Percentiles rank a stretch among this genome's conserved stretches.
phyloP scores from a whole-genome alignment of 176 grass and related monocot species.

The Ensete glaucum region DNA sequence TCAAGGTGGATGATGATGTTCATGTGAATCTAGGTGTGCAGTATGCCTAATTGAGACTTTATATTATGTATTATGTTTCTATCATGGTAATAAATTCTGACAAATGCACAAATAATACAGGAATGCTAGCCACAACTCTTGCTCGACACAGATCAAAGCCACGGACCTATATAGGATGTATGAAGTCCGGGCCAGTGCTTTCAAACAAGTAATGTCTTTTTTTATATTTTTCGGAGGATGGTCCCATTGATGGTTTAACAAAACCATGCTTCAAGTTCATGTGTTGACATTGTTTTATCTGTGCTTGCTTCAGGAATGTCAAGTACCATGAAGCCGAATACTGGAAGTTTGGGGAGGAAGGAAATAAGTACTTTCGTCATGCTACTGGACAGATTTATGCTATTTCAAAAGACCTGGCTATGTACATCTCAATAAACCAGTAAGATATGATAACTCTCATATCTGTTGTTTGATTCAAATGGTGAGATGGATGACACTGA shows the following conservation, averaged over 20 bases:
- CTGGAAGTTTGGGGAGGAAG: slow-evolving; percentile 68
- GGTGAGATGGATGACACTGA: neutral
- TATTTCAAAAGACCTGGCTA: slow-evolving; percentile 62
- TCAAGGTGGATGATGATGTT: slow-evolving; percentile 68
- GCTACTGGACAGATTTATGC: slow-evolving; percentile 69
- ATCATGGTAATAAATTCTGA: neutral
- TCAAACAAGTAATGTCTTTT: slow-evolving; percentile 36
- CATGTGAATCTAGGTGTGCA: slow-evolving; percentile 65
- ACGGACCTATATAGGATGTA: slow-evolving; percentile 63
- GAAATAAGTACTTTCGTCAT: slow-evolving; percentile 79
- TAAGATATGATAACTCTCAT: slow-evolving; percentile 24
- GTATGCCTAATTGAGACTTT: neutral
- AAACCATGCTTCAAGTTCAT: slow-evolving; percentile 3
- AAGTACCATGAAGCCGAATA: slow-evolving; percentile 69
- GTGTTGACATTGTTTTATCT: slow-evolving; percentile 20
- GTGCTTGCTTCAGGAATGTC: slow-evolving; percentile 35
- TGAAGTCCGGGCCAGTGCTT: slow-evolving; percentile 72
- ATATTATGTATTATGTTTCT: neutral
- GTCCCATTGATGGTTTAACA: slow-evolving; percentile 3
- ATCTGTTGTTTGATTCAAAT: neutral
- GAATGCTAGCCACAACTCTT: slow-evolving; percentile 50
- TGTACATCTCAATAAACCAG: slow-evolving; percentile 60
- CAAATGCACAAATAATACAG: slow-evolving; percentile 17
- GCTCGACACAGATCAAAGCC: slow-evolving; percentile 40
- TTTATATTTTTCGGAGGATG: neutral